Percentiles rank a stretch among this genome's conserved stretches.
These are phyloP conservation scores for Pseudotsuga menziesii DNA, from an alignment of 75 land plant species.

Conservation along the genomic window DNA sequence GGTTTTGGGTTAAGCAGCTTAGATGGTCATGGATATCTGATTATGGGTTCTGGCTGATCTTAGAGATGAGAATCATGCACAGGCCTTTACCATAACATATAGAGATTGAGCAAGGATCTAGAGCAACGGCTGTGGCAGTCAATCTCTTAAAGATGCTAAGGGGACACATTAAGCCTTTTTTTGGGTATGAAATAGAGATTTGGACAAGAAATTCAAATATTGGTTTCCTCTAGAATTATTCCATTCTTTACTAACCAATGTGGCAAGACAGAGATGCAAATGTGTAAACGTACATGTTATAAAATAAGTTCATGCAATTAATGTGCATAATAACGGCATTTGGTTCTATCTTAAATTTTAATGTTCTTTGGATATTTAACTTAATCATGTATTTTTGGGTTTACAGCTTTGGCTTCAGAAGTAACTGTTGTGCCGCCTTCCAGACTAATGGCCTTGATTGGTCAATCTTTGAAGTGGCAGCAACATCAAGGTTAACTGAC, in stretches of 20 bases:
- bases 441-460: slow-evolving; percentile 95
- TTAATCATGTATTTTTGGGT: background rate
- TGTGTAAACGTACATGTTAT: background rate
- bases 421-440: slow-evolving; percentile 97
- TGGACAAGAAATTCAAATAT: too few relatives aligned
- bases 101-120: background rate
- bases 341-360: background rate
- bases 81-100: background rate
- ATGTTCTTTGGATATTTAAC: background rate
- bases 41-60: too few relatives aligned
- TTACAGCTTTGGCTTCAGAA: slow-evolving; percentile 84
- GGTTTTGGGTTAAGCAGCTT: too few relatives aligned
- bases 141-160: too few relatives aligned
- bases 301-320: background rate
- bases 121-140: too few relatives aligned
- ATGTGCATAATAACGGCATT: background rate
- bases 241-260: too few relatives aligned
- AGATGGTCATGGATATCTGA: too few relatives aligned
- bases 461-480: slow-evolving; percentile 98
- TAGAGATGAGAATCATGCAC: too few relatives aligned
- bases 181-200: too few relatives aligned
- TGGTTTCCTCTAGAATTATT: too few relatives aligned
- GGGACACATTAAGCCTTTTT: too few relatives aligned
- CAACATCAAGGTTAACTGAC: slow-evolving; percentile 84
- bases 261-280: too few relatives aligned